These are phyloP conservation scores for Suillus ampliporus DNA, from an alignment of 768 basidiomycete species.

Conservation along the genomic window DNA sequence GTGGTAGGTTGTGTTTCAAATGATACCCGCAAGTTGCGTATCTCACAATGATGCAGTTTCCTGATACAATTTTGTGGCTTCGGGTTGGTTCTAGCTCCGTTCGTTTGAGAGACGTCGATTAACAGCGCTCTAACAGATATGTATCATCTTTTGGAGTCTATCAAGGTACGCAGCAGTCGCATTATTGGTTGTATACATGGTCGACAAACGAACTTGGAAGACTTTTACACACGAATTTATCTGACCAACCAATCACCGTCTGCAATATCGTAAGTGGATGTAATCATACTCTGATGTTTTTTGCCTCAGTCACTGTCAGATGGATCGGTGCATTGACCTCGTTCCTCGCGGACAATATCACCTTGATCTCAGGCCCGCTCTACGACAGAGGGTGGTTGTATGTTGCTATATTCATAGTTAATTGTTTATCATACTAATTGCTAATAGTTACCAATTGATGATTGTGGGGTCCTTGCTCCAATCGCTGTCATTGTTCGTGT, in stretches of 20 bases:
- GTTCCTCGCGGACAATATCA: conserved; percentile 43
- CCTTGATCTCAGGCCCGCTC: conserved; percentile 45
- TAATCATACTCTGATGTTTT: conserved; percentile 30
- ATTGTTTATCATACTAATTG: neutral
- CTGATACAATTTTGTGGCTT: conserved; percentile 34
- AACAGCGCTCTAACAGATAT: conserved; percentile 20
- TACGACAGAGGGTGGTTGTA: conserved; percentile 54
- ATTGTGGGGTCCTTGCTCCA: conserved; percentile 22
- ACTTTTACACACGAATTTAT: conserved; percentile 37
- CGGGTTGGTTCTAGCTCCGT: conserved; percentile 18
- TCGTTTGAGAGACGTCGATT: neutral
- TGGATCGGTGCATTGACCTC: conserved; percentile 50
- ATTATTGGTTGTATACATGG: neutral
- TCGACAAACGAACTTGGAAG: conserved; percentile 23
- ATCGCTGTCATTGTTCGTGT: conserved; percentile 40
- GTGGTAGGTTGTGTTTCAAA: neutral
- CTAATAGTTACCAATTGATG: conserved; percentile 15
- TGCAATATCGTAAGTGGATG: conserved; percentile 30
- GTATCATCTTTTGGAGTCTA: conserved; percentile 38
- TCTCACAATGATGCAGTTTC: conserved; percentile 18
- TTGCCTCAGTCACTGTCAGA: conserved; percentile 29
- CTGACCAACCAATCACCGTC: conserved; percentile 35
- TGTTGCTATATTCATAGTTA: conserved; percentile 3
- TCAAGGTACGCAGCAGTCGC: conserved; percentile 27
- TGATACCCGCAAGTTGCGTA: neutral